Evolutionary conservation across 148 eudicot species (phyloP).

Genomic region (Camellia granthamiana): DNA sequence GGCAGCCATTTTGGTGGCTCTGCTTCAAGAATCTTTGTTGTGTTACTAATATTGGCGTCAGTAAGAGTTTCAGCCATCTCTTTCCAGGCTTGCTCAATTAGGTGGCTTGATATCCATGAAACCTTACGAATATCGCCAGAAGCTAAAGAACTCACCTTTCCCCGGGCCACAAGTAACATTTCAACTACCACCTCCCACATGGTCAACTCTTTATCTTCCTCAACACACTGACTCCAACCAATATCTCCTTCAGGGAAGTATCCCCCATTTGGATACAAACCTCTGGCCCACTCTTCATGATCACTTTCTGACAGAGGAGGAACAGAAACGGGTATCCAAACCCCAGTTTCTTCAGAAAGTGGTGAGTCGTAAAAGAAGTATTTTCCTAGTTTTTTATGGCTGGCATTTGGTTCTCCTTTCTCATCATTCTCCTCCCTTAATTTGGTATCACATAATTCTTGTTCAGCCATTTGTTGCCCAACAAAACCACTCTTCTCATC

Average conservation of each 20-base stretch:
- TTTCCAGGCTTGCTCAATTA: constrained; percentile 63
- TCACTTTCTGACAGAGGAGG: constrained; percentile 58
- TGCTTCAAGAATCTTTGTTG: constrained; percentile 48
- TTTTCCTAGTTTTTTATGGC: constrained; percentile 27
- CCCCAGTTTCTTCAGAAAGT: constrained; percentile 56
- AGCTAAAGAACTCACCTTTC: constrained; percentile 48
- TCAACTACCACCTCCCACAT: constrained; percentile 76
- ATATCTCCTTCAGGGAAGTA: constrained; percentile 38
- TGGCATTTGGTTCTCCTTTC: constrained; percentile 15
- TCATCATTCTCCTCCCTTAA: constrained; percentile 15
- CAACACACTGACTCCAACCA: constrained; percentile 35
- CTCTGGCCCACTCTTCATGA: constrained; percentile 57
- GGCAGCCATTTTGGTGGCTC: constrained; percentile 73
- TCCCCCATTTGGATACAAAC: constrained; percentile 49
- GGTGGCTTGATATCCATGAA: constrained; percentile 37
- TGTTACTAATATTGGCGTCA: constrained; percentile 39
- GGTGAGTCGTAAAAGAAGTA: constrained; percentile 65
- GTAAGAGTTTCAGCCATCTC: constrained; percentile 66
- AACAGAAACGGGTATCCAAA: constrained; percentile 71
- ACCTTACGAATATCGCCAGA: constrained; percentile 35
- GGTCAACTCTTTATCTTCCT: constrained; percentile 53
- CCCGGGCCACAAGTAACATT: constrained; percentile 51
- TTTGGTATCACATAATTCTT: constrained; percentile 11
- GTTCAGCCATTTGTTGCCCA: neutral
- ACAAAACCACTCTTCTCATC: neutral